Evolutionary conservation across 2,329 filamentous ascomycete species (phyloP).

Genomic region (Cephalotrichum gorgonifer): DNA sequence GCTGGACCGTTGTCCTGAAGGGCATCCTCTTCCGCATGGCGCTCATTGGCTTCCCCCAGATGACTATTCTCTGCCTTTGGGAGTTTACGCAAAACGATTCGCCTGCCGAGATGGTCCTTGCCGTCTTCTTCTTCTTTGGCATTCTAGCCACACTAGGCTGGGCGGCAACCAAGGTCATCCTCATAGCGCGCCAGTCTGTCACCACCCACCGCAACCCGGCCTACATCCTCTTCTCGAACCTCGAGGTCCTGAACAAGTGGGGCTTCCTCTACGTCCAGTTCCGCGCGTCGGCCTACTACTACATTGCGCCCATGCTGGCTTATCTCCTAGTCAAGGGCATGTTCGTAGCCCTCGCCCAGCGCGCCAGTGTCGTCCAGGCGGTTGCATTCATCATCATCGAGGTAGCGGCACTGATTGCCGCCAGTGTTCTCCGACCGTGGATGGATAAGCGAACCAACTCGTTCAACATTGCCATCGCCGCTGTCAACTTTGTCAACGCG

Average conservation of each 20-base stretch:
- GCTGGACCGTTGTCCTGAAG: constrained; percentile 86
- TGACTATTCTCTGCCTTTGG: constrained; percentile 86
- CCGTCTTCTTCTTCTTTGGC: constrained; percentile 79
- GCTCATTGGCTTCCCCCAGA: constrained; percentile 84
- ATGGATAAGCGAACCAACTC: constrained; percentile 99
- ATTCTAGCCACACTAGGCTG: constrained; percentile 69
- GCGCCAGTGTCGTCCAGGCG: constrained; percentile 61
- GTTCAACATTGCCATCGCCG: constrained; percentile 89
- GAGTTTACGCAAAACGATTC: constrained; percentile 84
- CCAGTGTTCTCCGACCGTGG: constrained; percentile 78
- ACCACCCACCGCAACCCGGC: constrained; percentile 91
- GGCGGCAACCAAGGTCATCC: constrained; percentile 84
- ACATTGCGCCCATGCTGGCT: constrained; percentile 67
- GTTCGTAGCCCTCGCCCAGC: constrained; percentile 76
- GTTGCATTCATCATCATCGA: constrained; percentile 78
- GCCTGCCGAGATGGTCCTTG: constrained; percentile 73
- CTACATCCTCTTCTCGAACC: constrained; percentile 94
- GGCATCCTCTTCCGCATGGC: constrained; percentile 87
- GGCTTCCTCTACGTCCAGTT: constrained; percentile 97
- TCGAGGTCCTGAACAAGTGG: constrained; percentile 93
- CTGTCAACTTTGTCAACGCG: constrained; percentile 81
- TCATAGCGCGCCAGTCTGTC: constrained; percentile 79
- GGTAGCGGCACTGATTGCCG: constrained; percentile 62
- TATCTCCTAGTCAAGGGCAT: constrained; percentile 83
- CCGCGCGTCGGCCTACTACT: constrained; percentile 92